Base-by-base conservation (phyloP, 805 yeast species). In the Cyberlindnera americana region DNA sequence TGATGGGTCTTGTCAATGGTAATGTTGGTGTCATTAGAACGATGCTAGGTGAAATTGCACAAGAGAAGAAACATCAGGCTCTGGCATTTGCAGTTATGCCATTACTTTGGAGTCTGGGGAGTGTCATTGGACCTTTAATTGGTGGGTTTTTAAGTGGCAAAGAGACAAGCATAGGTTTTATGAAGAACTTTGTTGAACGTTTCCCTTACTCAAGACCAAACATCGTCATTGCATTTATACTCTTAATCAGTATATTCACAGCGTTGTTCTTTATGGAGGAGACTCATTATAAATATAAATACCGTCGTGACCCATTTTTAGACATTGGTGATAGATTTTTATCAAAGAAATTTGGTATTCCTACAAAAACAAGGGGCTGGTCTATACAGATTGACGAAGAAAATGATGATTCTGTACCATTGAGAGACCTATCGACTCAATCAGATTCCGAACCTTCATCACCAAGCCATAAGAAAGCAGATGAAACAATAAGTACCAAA, bases 11-110 rank as follows among this genome's bases (percentile, higher is more conserved):
- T 6, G 38, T 49, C 10, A 43, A 47, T 19, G 51, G 51, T 17
- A 47, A 49, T 19, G 40, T 45, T 17, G 48, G 48, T 29, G 46
- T 45, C 12, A 37, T 47, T n/a, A 37, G 52, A 32, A 48, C 50
- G 2, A 29, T 38, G 35, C 38, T 48, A 7, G 52, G 47, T n/a
- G 52, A 48, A 19, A 29, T 46, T 7, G 43, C 47, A 12, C 38
- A 41, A n/a, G 36, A 48, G 21, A 41, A 40, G 43, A 43, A 38
- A 21, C 46, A 48, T 18, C 52, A 48, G 29, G 39, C 47, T 2
- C 16, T 48, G 29, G 52, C 46, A 3, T 48, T 48, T 23, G 46
- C 50, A 4, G 38, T 48, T 1, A 43, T 47, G 44, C 52, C 52
- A 3, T 23, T 48, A 18, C 45, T 47, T 3, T 43, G 38, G 21